Conservation (phyloP, 2,329 filamentous ascomycete genomes). For the Cordyceps militaris region DNA sequence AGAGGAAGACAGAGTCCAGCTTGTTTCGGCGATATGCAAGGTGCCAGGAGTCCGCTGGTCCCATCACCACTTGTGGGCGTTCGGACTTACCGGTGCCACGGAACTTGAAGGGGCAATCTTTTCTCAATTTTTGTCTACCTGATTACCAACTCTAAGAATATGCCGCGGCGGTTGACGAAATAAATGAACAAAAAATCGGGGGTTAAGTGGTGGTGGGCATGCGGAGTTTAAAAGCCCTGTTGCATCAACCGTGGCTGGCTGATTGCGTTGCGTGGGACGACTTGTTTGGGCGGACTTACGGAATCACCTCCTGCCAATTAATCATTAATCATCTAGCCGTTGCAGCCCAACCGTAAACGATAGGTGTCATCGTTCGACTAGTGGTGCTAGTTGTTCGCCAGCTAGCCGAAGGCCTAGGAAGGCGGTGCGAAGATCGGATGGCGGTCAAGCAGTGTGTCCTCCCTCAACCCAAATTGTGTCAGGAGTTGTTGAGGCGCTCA, state of each 20-base stretch:
- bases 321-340: background rate
- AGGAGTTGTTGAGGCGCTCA: background rate
- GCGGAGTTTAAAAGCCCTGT: background rate
- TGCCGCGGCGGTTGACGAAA: background rate
- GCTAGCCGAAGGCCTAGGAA: background rate
- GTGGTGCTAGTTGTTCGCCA: background rate
- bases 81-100: background rate
- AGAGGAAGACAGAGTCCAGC: background rate
- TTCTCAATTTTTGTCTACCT: background rate
- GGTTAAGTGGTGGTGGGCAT: background rate
- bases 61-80: background rate
- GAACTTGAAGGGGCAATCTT: background rate
- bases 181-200: background rate
- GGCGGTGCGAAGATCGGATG: background rate
- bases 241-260: background rate
- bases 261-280: background rate
- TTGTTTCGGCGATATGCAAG: conserved; percentile 13
- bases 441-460: background rate
- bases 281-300: background rate
- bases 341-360: no score
- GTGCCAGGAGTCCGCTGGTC: background rate
- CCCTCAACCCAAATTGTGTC: background rate
- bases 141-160: background rate
- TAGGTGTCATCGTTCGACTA: background rate
- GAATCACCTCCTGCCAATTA: background rate